Conservation (phyloP, 2,329 filamentous ascomycete species). For the Xylariomycetidae sp. region DNA sequence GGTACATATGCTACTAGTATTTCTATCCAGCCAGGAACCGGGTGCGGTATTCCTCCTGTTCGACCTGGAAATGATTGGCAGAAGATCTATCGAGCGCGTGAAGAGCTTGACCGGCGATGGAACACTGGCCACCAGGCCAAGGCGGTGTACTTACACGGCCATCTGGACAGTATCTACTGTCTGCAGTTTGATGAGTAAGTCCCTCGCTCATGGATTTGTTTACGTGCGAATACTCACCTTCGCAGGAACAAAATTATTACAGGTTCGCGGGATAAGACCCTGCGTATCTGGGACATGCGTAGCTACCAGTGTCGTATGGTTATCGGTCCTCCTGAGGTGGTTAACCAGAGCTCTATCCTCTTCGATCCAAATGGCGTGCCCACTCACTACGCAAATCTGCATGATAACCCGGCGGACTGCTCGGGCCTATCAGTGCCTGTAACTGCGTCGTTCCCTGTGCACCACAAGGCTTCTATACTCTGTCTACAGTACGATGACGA, state of each 20-base stretch:
- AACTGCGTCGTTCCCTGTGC: conserved; percentile 54
- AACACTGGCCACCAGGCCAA: conserved; percentile 65
- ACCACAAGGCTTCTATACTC: conserved; percentile 88
- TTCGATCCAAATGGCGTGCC: conserved; percentile 46
- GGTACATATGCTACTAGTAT: conserved; percentile 54
- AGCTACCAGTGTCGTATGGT: conserved; percentile 81
- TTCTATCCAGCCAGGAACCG: conserved; percentile 47
- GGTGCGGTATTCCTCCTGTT: conserved; percentile 52
- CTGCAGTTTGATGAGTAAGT: conserved; percentile 93
- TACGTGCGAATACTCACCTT: conserved; percentile 27
- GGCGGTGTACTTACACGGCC: conserved; percentile 85
- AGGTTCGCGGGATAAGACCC: conserved; percentile 90
- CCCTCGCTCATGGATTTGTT: not conserved
- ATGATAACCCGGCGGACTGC: conserved; percentile 37
- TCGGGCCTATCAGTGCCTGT: conserved; percentile 46
- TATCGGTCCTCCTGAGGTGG: conserved; percentile 71
- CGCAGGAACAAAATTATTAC: conserved; percentile 87
- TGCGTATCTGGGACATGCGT: conserved; percentile 92
- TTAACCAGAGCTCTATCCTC: conserved; percentile 48
- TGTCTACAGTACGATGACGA: conserved; percentile 92
- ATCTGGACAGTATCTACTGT: conserved; percentile 95
- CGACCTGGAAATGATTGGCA: conserved; percentile 74
- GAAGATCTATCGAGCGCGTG: conserved; percentile 73
- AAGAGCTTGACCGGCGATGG: conserved; percentile 76
- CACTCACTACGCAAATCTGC: conserved; percentile 51